These are phyloP conservation scores for Termitomyces sp. DNA, from an alignment of 768 basidiomycete species.

Conservation along the genomic window DNA sequence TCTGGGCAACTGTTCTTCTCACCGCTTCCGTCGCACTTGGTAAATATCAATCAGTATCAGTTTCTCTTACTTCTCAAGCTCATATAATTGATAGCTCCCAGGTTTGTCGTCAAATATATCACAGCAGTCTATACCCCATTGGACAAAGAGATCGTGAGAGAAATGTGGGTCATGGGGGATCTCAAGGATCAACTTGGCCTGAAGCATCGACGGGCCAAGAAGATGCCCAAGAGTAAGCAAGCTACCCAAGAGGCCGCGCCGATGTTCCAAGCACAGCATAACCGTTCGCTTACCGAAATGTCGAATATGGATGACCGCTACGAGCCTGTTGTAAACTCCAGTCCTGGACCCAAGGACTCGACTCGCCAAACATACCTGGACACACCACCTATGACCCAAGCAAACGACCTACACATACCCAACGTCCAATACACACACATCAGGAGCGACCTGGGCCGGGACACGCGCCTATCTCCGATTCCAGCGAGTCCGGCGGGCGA, in stretches of 20 bases:
- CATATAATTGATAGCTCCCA: conserved; percentile 49
- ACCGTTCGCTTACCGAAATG: conserved; percentile 60
- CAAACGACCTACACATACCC: conserved; percentile 20
- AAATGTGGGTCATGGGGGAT: conserved; percentile 84
- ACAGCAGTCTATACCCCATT: conserved; percentile 67
- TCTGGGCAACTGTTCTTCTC: conserved; percentile 78
- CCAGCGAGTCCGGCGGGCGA: conserved; percentile 15
- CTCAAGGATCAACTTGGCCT: conserved; percentile 80
- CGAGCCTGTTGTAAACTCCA: conserved; percentile 35
- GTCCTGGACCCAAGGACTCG: conserved; percentile 23
- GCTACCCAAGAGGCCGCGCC: conserved; percentile 57
- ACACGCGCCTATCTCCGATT: conserved; percentile 23
- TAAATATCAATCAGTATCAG: conserved; percentile 23
- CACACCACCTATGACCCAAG: conserved; percentile 36
- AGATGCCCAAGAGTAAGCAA: conserved; percentile 22
- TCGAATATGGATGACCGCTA: conserved; percentile 36
- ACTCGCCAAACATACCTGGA: conserved; percentile 39
- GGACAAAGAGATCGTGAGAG: conserved; percentile 88
- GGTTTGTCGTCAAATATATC: conserved; percentile 73
- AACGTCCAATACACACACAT: conserved; percentile 21
- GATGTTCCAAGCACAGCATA: conserved; percentile 64
- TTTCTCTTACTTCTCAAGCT: background rate
- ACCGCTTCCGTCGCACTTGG: conserved; percentile 68
- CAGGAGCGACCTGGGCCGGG: conserved; percentile 13
- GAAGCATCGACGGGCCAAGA: conserved; percentile 51